These are phyloP conservation scores for Suillus ampliporus DNA, from an alignment of 768 basidiomycete genomes.

Conservation along the genomic window DNA sequence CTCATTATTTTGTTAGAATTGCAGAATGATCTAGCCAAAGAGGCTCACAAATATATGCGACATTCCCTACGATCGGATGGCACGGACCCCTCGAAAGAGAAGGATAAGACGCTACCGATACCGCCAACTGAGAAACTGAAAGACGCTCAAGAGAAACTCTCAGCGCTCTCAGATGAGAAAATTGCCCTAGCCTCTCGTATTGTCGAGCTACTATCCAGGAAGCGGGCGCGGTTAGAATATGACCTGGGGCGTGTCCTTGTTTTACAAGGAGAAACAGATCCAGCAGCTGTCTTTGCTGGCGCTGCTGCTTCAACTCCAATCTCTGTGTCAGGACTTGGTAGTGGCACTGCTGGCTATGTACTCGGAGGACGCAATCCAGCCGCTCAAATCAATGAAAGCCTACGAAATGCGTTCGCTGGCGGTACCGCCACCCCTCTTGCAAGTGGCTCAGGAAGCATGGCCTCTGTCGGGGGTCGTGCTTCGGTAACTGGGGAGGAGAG, in stretches of 20 bases:
- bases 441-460: slow-evolving; percentile 5
- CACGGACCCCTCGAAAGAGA: slow-evolving; percentile 37
- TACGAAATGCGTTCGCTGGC: slow-evolving; percentile 41
- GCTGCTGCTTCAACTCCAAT: slow-evolving; percentile 28
- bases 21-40: slow-evolving; percentile 49
- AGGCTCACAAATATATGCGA: slow-evolving; percentile 50
- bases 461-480: slow-evolving; percentile 20
- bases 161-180: slow-evolving; percentile 48
- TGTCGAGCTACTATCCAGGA: slow-evolving; percentile 49
- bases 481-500: slow-evolving; percentile 28
- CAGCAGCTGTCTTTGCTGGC: slow-evolving; percentile 37
- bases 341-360: slow-evolving; percentile 32
- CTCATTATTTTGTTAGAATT: slow-evolving; percentile 39
- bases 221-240: slow-evolving; percentile 52
- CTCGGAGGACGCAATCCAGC: slow-evolving; percentile 44
- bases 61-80: slow-evolving; percentile 43
- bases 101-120: slow-evolving; percentile 36
- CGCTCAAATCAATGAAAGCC: slow-evolving; percentile 45
- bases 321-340: slow-evolving; percentile 16
- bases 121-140: slow-evolving; percentile 38
- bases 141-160: slow-evolving; percentile 33
- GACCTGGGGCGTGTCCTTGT: slow-evolving; percentile 50
- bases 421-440: slow-evolving; percentile 32
- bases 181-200: slow-evolving; percentile 46
- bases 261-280: slow-evolving; percentile 49